These are phyloP conservation scores for Pyrenopolyporus hunteri DNA, from an alignment of 495 filamentous ascomycete species.

Conservation along the genomic window DNA sequence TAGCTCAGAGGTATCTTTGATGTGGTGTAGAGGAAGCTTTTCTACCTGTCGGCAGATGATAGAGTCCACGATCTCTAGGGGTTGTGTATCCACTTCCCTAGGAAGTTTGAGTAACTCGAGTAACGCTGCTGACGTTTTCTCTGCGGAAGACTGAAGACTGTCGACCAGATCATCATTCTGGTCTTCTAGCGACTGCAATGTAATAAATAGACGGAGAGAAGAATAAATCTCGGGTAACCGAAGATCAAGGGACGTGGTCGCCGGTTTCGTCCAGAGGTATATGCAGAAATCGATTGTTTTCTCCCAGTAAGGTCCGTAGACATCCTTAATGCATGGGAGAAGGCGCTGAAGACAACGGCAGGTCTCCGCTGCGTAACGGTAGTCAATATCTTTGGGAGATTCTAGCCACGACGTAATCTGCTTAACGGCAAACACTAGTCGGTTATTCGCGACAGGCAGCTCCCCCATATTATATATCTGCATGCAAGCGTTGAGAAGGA, in stretches of 20 bases:
- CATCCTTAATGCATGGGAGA: slow-evolving; percentile 71
- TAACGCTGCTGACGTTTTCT: slow-evolving; percentile 59
- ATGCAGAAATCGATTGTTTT: slow-evolving; percentile 64
- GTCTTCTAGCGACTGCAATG: slow-evolving; percentile 64
- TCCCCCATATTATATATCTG: slow-evolving; percentile 51
- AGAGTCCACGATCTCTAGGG: slow-evolving; percentile 66
- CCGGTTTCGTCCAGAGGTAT: slow-evolving; percentile 57
- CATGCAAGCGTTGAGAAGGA: slow-evolving; percentile 53
- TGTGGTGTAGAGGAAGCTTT: slow-evolving; percentile 58
- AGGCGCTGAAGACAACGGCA: slow-evolving; percentile 68
- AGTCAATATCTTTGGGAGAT: slow-evolving; percentile 51
- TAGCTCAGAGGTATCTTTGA: slow-evolving; percentile 64
- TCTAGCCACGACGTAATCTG: slow-evolving; percentile 74
- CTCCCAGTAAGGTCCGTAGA: slow-evolving; percentile 89
- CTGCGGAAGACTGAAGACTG: slow-evolving; percentile 61
- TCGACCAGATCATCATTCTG: slow-evolving; percentile 88
- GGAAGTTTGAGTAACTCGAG: slow-evolving; percentile 64
- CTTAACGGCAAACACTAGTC: slow-evolving; percentile 81
- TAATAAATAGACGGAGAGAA: slow-evolving; percentile 72
- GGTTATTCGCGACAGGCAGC: slow-evolving; percentile 72
- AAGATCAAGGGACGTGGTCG: slow-evolving; percentile 37
- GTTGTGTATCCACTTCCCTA: slow-evolving; percentile 43
- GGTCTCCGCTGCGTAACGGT: slow-evolving; percentile 63
- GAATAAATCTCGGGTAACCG: slow-evolving; percentile 67
- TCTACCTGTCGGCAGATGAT: slow-evolving; percentile 68